These are phyloP conservation scores for Auriscalpium orientale DNA, from an alignment of 768 basidiomycete genomes.

Conservation along the genomic window DNA sequence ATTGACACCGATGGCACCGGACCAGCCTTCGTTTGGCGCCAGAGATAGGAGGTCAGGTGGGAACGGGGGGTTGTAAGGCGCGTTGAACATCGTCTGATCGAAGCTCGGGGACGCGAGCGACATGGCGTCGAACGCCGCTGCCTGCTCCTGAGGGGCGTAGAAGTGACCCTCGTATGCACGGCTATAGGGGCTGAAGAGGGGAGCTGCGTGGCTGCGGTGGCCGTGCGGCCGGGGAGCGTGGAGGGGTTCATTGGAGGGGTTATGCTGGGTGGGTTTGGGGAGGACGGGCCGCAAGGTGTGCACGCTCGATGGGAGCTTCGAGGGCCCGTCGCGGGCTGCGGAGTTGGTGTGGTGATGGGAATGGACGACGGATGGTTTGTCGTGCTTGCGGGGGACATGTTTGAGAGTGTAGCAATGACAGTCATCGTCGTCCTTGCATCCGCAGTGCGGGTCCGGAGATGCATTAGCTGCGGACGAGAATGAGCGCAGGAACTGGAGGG, in stretches of 20 bases:
- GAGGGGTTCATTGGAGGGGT: conserved; percentile 28
- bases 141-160: conserved; percentile 27
- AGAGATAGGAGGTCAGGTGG: neutral
- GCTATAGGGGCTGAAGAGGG: conserved; percentile 59
- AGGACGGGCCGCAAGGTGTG: conserved; percentile 53
- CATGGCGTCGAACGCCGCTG: conserved; percentile 2
- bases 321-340: neutral
- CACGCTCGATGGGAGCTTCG: conserved; percentile 3
- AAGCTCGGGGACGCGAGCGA: conserved; percentile 3
- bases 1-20: conserved; percentile 6
- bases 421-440: conserved; percentile 18
- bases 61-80: conserved; percentile 4
- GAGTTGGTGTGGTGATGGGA: neutral
- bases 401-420: conserved; percentile 8
- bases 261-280: conserved; percentile 40
- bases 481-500: neutral
- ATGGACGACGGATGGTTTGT: neutral
- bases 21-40: conserved; percentile 5
- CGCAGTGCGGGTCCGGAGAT: conserved; percentile 26
- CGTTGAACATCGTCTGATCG: conserved; percentile 10
- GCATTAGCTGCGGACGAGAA: neutral
- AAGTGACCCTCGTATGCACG: conserved; percentile 48
- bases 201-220: conserved; percentile 33
- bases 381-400: conserved; percentile 5
- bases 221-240: conserved; percentile 26